phyloP scores from a whole-genome alignment of 1,139 yeast species.

The Saccharomycopsis hybrid region DNA sequence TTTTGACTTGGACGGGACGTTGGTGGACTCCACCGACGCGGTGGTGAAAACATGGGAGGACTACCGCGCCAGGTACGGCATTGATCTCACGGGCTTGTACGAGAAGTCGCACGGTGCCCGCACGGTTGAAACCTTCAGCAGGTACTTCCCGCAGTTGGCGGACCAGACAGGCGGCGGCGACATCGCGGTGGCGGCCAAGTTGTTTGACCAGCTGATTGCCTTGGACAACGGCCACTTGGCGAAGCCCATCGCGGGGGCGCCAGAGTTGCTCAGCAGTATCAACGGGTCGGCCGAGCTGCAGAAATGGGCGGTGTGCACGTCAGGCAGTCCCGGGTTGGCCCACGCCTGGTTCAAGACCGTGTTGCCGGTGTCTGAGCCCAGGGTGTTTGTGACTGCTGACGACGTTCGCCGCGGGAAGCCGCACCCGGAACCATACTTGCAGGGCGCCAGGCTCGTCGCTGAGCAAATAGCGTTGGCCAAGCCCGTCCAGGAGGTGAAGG shows the following conservation, averaged over 20 bases:
- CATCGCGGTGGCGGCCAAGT: conserved; percentile 44
- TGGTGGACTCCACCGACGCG: conserved; percentile 67
- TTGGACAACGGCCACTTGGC: conserved; percentile 59
- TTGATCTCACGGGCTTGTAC: conserved; percentile 59
- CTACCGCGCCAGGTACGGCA: conserved; percentile 54
- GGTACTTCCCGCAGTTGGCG: conserved; percentile 50
- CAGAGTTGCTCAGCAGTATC: conserved; percentile 40
- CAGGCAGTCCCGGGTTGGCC: conserved; percentile 68
- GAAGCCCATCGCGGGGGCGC: conserved; percentile 61
- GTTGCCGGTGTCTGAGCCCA: conserved; percentile 51
- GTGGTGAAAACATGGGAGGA: conserved; percentile 68
- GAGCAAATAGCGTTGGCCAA: conserved; percentile 42
- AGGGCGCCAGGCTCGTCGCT: conserved; percentile 39
- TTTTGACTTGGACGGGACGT: conserved; percentile 74
- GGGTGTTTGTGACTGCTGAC: conserved; percentile 67
- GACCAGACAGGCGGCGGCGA: conserved; percentile 54
- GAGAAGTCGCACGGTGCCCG: conserved; percentile 70
- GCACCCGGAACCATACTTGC: conserved; percentile 65
- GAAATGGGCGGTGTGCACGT: conserved; percentile 73
- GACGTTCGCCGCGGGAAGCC: conserved; percentile 70
- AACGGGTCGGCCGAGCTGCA: conserved; percentile 28
- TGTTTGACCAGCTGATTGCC: conserved; percentile 61
- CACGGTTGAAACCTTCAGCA: conserved; percentile 58
- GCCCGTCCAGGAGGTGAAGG: conserved; percentile 27
- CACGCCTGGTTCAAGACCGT: conserved; percentile 43